Conservation (phyloP, 495 filamentous ascomycete species). For the Cenococcum geophilum region DNA sequence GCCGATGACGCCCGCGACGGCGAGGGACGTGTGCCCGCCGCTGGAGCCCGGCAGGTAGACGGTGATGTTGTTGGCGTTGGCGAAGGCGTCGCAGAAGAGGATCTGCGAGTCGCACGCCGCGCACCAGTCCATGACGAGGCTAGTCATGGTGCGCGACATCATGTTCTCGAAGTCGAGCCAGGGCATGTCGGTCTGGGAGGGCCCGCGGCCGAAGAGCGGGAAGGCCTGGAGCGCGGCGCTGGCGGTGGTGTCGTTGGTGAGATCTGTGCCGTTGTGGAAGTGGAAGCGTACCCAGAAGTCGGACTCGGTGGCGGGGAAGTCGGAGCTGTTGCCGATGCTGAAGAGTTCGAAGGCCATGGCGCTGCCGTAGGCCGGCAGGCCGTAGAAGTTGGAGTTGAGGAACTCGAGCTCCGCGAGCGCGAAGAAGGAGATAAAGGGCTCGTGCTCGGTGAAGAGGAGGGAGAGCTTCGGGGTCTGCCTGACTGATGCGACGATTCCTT, state of each 20-base stretch:
- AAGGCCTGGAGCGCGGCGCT: slow-evolving; percentile 43
- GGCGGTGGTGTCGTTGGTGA: slow-evolving; percentile 41
- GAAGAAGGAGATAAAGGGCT: slow-evolving; percentile 66
- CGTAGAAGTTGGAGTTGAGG: slow-evolving; percentile 56
- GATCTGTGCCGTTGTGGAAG: slow-evolving; percentile 58
- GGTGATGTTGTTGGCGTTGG: slow-evolving; percentile 7
- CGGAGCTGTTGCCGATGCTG: slow-evolving; percentile 38
- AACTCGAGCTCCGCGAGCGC: slow-evolving; percentile 54
- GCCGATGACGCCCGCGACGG: slow-evolving; percentile 38
- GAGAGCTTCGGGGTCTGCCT: slow-evolving; percentile 30
- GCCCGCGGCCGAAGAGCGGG: slow-evolving; percentile 54
- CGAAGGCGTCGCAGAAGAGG: slow-evolving; percentile 51
- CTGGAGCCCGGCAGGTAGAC: not conserved
- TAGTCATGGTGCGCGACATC: slow-evolving; percentile 55
- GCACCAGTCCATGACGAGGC: slow-evolving; percentile 61
- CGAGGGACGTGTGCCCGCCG: slow-evolving; percentile 19
- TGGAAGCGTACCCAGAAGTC: slow-evolving; percentile 71
- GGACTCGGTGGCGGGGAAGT: slow-evolving; percentile 46
- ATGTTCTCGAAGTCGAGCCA: slow-evolving; percentile 58
- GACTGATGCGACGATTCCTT: slow-evolving; percentile 40
- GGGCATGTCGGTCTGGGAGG: slow-evolving; percentile 48
- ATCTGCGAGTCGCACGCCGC: slow-evolving; percentile 51
- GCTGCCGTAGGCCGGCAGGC: slow-evolving; percentile 61
- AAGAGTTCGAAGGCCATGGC: slow-evolving; percentile 73
- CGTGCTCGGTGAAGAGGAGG: slow-evolving; percentile 59